These are phyloP conservation scores for Fusarium domesticum DNA, from an alignment of 2,329 filamentous ascomycete genomes.

Conservation along the genomic window DNA sequence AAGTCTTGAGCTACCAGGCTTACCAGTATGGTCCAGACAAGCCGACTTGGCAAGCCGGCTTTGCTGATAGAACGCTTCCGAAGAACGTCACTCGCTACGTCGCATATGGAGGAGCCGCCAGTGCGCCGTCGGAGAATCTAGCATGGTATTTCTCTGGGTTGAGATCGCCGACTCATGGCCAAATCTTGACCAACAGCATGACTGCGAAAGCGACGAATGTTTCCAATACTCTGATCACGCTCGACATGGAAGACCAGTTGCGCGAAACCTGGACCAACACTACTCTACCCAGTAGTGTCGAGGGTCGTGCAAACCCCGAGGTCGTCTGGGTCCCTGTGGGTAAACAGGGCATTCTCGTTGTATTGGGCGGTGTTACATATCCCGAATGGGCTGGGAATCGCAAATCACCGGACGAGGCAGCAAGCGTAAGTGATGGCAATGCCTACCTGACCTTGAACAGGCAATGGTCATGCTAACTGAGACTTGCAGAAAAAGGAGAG, in stretches of 20 bases:
- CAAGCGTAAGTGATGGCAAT: conserved; percentile 33
- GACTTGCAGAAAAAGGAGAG: conserved; percentile 56
- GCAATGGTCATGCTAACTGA: neutral
- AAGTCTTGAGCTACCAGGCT: conserved; percentile 49
- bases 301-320: conserved; percentile 60
- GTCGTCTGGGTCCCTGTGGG: conserved; percentile 77
- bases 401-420: conserved; percentile 29
- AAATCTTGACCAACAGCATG: conserved; percentile 41
- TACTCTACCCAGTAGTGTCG: conserved; percentile 48
- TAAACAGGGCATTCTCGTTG: conserved; percentile 70
- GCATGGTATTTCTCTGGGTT: conserved; percentile 70
- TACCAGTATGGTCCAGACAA: conserved; percentile 50
- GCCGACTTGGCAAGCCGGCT: conserved; percentile 43
- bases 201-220: conserved; percentile 43
- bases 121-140: conserved; percentile 65
- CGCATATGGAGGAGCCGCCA: conserved; percentile 61
- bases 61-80: conserved; percentile 41
- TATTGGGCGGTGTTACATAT: conserved; percentile 69
- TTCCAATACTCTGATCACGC: conserved; percentile 56
- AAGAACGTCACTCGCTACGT: conserved; percentile 56
- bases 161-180: conserved; percentile 47
- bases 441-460: neutral
- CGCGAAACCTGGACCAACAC: conserved; percentile 55
- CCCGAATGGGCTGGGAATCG: conserved; percentile 45
- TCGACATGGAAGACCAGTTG: conserved; percentile 55